Conservation (phyloP, 805 yeast genomes). For the Wickerhamiella vanderwaltii region DNA sequence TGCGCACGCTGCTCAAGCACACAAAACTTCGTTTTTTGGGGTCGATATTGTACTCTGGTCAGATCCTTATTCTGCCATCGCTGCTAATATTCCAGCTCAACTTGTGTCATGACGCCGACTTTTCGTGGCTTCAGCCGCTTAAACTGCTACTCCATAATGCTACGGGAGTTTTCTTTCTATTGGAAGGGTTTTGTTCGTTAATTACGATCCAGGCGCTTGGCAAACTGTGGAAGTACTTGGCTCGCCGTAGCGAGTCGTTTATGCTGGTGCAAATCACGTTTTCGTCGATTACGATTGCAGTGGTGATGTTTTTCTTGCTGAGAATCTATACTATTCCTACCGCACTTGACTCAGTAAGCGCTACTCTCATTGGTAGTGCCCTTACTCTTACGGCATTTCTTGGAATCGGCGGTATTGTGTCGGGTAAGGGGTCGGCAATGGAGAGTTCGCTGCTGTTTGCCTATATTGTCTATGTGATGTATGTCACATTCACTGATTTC, state of each 20-base stretch:
- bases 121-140: slow-evolving; percentile 49
- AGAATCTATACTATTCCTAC: slow-evolving; percentile 67
- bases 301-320: slow-evolving; percentile 65
- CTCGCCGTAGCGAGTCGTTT: slow-evolving; percentile 60
- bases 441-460: slow-evolving; percentile 80
- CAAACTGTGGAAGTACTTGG: slow-evolving; percentile 60
- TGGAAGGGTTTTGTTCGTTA: slow-evolving; percentile 89
- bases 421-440: slow-evolving; percentile 77
- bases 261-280: slow-evolving; percentile 57
- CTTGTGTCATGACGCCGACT: slow-evolving; percentile 20
- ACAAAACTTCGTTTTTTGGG: slow-evolving; percentile 30
- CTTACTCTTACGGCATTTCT: slow-evolving; percentile 62
- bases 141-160: slow-evolving; percentile 56
- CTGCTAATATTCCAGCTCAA: slow-evolving; percentile 46
- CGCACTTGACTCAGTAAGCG: slow-evolving; percentile 55
- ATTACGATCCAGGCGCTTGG: slow-evolving; percentile 89
- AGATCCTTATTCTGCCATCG: slow-evolving; percentile 74
- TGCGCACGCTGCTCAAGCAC: slow-evolving; percentile 41
- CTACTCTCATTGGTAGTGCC: slow-evolving; percentile 77
- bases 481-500: slow-evolving; percentile 83
- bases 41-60: slow-evolving; percentile 51
- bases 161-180: slow-evolving; percentile 76
- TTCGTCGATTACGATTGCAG: slow-evolving; percentile 64
- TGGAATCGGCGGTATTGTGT: slow-evolving; percentile 71
- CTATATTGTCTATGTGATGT: slow-evolving; percentile 83